phyloP scores from a whole-genome alignment of 2,329 filamentous ascomycete genomes.

The Fusarium sp. region DNA sequence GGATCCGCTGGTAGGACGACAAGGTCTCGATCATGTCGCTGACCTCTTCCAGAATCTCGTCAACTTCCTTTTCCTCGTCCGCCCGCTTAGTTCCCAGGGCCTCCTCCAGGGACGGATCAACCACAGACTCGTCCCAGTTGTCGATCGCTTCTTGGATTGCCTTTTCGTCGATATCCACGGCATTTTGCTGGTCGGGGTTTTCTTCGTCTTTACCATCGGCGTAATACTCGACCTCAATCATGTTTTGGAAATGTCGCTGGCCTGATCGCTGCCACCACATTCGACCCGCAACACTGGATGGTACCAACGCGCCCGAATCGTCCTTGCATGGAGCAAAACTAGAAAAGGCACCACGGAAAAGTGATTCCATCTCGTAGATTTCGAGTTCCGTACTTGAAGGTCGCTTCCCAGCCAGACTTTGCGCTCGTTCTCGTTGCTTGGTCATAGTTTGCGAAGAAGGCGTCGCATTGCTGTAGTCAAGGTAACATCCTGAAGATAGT shows the following conservation, averaged over 20 bases:
- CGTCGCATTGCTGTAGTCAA: slow-evolving; percentile 73
- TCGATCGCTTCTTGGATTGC: slow-evolving; percentile 64
- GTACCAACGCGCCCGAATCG: slow-evolving; percentile 74
- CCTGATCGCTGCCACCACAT: slow-evolving; percentile 82
- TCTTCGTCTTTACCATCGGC: slow-evolving; percentile 53
- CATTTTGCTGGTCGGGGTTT: slow-evolving; percentile 46
- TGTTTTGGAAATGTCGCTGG: slow-evolving; percentile 69
- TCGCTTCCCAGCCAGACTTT: slow-evolving; percentile 71
- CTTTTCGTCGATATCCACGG: slow-evolving; percentile 59
- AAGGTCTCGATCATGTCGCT: slow-evolving; percentile 80
- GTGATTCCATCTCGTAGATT: slow-evolving; percentile 73
- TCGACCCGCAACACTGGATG: slow-evolving; percentile 71
- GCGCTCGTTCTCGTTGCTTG: slow-evolving; percentile 75
- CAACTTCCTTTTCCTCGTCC: slow-evolving; percentile 71
- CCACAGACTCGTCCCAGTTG: slow-evolving; percentile 64
- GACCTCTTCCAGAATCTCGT: slow-evolving; percentile 77
- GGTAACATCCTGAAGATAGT: slow-evolving; percentile 73
- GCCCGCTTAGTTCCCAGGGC: slow-evolving; percentile 61
- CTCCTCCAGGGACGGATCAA: slow-evolving; percentile 67
- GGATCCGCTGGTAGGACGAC: slow-evolving; percentile 80
- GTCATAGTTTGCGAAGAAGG: slow-evolving; percentile 63
- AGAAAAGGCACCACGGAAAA: slow-evolving; percentile 81
- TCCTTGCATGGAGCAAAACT: slow-evolving; percentile 82
- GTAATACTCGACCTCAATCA: slow-evolving; percentile 64
- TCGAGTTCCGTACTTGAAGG: slow-evolving; percentile 65